These are phyloP conservation scores for Colletotrichum limetticola DNA, from an alignment of 2,329 filamentous ascomycete genomes.

Conservation along the genomic window DNA sequence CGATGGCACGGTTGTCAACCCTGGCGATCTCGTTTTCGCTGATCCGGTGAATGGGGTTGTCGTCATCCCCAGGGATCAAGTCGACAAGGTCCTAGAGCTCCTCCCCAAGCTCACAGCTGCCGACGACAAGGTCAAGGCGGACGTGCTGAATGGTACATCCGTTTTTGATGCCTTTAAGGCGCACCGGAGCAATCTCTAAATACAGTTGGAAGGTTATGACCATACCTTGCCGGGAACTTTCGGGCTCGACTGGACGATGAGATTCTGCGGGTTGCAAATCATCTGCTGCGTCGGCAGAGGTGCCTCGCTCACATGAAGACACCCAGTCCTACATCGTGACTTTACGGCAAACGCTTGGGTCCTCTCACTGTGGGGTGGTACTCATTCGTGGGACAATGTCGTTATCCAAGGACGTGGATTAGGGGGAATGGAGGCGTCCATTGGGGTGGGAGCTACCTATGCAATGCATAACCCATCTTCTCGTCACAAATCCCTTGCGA, in stretches of 20 bases:
- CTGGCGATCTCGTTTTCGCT: constrained; percentile 76
- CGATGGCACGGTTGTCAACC: constrained; percentile 53
- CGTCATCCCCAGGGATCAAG: constrained; percentile 69
- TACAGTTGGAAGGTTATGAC: neutral
- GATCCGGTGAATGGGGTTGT: constrained; percentile 78
- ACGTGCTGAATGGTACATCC: constrained; percentile 70
- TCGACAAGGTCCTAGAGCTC: constrained; percentile 70
- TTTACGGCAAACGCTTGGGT: neutral
- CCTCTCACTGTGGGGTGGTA: neutral
- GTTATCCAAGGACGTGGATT: neutral
- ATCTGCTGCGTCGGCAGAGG: neutral
- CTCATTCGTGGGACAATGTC: neutral
- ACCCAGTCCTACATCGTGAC: neutral
- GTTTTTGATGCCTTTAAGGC: constrained; percentile 75
- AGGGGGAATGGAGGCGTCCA: neutral
- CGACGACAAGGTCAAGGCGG: constrained; percentile 71
- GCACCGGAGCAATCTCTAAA: constrained; percentile 55
- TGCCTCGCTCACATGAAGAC: no score
- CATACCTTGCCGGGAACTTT: neutral
- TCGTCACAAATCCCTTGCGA: neutral
- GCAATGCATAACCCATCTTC: neutral
- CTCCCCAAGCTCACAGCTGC: constrained; percentile 62
- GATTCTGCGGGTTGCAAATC: neutral
- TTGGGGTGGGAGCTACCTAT: neutral
- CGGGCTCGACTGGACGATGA: neutral